Conservation (phyloP, 495 filamentous ascomycete genomes). For the Talaromyces stipitatus region DNA sequence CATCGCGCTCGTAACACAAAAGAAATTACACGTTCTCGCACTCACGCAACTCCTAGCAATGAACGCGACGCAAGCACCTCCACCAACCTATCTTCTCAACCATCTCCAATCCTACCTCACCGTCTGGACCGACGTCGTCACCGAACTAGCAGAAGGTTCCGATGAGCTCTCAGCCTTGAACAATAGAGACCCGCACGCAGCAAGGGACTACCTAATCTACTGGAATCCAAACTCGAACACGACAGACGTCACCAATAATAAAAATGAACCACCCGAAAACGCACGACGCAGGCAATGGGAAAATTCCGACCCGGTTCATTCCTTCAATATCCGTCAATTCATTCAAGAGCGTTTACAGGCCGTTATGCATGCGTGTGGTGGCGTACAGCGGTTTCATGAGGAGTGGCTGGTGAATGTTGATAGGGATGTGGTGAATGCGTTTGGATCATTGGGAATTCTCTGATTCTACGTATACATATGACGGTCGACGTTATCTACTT, state of each 20-base stretch:
- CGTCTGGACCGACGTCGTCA: constrained; percentile 62
- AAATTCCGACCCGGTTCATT: constrained; percentile 61
- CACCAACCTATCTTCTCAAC: constrained; percentile 45
- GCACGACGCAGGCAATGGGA: constrained; percentile 48
- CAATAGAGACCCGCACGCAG: constrained; percentile 26
- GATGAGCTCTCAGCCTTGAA: constrained; percentile 13
- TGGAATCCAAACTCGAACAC: constrained; percentile 31
- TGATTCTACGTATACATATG: constrained; percentile 17
- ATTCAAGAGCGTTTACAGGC: constrained; percentile 58
- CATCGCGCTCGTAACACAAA: constrained; percentile 62
- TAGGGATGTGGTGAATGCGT: constrained; percentile 63
- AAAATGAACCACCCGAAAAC: constrained; percentile 58
- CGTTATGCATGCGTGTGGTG: constrained; percentile 61
- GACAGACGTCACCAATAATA: constrained; percentile 44
- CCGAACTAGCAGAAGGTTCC: constrained; percentile 46
- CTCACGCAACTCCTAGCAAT: constrained; percentile 73
- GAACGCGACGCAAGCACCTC: constrained; percentile 36
- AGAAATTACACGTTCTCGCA: constrained; percentile 77
- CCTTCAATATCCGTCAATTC: constrained; percentile 60
- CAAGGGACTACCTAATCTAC: constrained; percentile 44
- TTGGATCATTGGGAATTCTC: constrained; percentile 47
- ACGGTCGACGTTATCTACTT: constrained; percentile 26
- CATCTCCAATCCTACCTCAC: constrained; percentile 60
- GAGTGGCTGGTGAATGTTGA: constrained; percentile 88
- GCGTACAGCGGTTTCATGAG: constrained; percentile 62